phyloP scores from a whole-genome alignment of 1,284 basidiomycete species.

The Takashimella tepidaria region DNA sequence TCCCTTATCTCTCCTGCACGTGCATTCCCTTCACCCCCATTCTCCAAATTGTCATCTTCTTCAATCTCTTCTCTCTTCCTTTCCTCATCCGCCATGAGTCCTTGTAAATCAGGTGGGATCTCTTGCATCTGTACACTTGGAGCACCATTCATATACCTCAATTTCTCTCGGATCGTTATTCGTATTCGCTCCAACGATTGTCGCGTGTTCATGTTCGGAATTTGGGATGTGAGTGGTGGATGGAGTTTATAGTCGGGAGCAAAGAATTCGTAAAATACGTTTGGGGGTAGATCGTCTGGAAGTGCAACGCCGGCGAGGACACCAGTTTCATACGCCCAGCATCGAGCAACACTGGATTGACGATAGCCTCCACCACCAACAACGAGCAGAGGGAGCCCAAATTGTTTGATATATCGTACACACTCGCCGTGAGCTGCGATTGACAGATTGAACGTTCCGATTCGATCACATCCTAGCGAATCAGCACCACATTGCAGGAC shows the following conservation, averaged over 20 bases:
- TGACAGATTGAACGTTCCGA: constrained; percentile 97
- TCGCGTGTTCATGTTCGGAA: constrained; percentile 87
- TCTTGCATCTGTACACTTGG: constrained; percentile 95
- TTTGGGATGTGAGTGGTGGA: constrained; percentile 80
- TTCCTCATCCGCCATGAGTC: constrained; percentile 72
- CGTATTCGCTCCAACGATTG: constrained; percentile 80
- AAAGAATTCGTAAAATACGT: constrained; percentile 91
- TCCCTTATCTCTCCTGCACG: constrained; percentile 10
- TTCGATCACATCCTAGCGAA: constrained; percentile 85
- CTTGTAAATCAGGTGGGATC: constrained; percentile 85
- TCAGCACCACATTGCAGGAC: constrained; percentile 98
- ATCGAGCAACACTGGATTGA: constrained; percentile 85
- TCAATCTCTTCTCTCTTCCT: constrained; percentile 61
- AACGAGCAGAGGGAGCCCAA: constrained; percentile 81
- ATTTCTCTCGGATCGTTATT: constrained; percentile 77
- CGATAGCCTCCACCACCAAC: constrained; percentile 89
- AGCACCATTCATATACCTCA: constrained; percentile 89
- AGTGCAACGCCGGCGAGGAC: constrained; percentile 81
- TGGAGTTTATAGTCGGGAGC: constrained; percentile 88
- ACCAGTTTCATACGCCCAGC: constrained; percentile 97
- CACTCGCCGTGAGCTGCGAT: constrained; percentile 99
- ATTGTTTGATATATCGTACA: constrained; percentile 90
- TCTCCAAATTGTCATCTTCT: constrained; percentile 54
- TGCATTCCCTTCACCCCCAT: constrained; percentile 5
- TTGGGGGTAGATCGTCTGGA: constrained; percentile 78